These are phyloP conservation scores for Ogataea chonburiensis DNA, from an alignment of 805 yeast genomes.

Conservation along the genomic window DNA sequence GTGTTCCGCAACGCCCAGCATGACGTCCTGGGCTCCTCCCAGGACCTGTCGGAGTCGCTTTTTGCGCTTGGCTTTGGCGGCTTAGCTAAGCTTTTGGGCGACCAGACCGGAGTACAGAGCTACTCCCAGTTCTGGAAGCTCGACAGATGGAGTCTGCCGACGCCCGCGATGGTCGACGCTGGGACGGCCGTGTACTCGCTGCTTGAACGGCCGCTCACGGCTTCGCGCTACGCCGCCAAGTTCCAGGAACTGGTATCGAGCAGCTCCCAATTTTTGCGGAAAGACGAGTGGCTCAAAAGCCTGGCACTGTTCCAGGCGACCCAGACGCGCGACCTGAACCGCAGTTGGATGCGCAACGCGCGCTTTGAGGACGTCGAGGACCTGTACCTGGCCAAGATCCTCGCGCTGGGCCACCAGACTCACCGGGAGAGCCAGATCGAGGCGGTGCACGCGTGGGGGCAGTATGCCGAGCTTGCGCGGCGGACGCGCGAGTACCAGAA, in stretches of 20 bases:
- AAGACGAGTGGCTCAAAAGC: constrained; percentile 4
- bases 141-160: constrained; percentile 72
- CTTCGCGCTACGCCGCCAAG: background rate
- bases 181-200: constrained; percentile 52
- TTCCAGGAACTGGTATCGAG: constrained; percentile 3
- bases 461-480: constrained; percentile 44
- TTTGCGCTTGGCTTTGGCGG: constrained; percentile 55
- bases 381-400: constrained; percentile 4
- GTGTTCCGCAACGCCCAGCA: constrained; percentile 55
- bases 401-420: background rate
- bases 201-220: constrained; percentile 37
- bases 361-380: constrained; percentile 3
- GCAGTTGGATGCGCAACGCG: constrained; percentile 1
- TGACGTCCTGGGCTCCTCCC: constrained; percentile 41
- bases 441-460: constrained; percentile 37
- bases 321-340: background rate
- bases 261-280: background rate
- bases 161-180: constrained; percentile 37
- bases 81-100: constrained; percentile 43
- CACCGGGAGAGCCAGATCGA: background rate
- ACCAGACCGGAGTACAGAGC: constrained; percentile 23
- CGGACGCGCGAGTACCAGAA: constrained; percentile 43
- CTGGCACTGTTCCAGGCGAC: constrained; percentile 5
- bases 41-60: constrained; percentile 24
- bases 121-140: constrained; percentile 78